Evolutionary conservation across 1,284 basidiomycete species (phyloP), one percentile per base, ranked within the genome.

Genomic region (Irpex rosettiformis): DNA sequence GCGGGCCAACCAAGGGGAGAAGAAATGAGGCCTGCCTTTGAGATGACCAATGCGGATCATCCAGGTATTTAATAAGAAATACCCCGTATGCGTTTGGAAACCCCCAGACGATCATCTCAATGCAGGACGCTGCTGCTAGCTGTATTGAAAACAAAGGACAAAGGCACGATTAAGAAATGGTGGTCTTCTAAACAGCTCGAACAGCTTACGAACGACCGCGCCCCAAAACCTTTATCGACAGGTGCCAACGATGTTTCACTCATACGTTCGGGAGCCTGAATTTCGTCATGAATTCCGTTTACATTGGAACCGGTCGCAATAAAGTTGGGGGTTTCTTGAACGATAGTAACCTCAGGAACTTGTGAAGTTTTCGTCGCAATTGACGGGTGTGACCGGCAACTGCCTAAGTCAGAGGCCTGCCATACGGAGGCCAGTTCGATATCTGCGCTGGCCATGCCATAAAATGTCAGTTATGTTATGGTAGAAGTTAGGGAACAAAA

Each of bases 101-200:
- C 7, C 73, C 72, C 75, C 75, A 77, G 13, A 77, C 67, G 51
- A 77, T 61, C 11, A 66, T 67, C 53, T 76, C 72, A 8, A 76
- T 64, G 24, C 72, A 42, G 59, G 75, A 76, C 7, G 74, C 73
- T 5, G 69, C 71, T 6, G 63, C 59, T 1, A 76, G 66, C 69
- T 76, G 60, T 10, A n/a, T n/a, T n/a, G 37, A 40, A 37, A 61
- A 43, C 18, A 3, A 21, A 45, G 7, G 2, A 3, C 24, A 43
- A 27, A 25, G 58, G 11, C 10, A 30, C 29, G 18, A n/a, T 5
- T 13, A 28, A 13, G 4, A 29, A 27, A 21, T 13, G n/a, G n/a
- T n/a, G n/a, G n/a, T n/a, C n/a, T n/a, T n/a, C n/a, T n/a, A 37
- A 18, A 40, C 0, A 13, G 10, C 37, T 40, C 37, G 37, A n/a